These are phyloP conservation scores for Saccharomyces hybrid DNA, from an alignment of 1,139 yeast genomes.

Conservation along the genomic window DNA sequence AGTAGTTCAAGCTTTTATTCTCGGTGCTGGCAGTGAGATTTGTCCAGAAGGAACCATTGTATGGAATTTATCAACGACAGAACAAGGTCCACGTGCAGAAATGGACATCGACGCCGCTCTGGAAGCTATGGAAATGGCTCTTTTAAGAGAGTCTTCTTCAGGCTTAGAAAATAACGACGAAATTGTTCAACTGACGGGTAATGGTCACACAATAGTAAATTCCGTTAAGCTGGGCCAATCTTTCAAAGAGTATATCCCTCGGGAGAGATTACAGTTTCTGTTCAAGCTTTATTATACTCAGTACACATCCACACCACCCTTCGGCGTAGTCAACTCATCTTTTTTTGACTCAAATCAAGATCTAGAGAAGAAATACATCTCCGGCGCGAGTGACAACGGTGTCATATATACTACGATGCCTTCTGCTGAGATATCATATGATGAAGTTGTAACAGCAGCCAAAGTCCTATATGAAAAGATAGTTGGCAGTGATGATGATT, in stretches of 20 bases:
- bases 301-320: constrained; percentile 49
- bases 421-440: constrained; percentile 78
- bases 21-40: constrained; percentile 84
- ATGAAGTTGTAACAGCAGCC: constrained; percentile 81
- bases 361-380: constrained; percentile 13
- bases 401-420: constrained; percentile 67
- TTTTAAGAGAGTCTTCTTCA: constrained; percentile 64
- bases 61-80: constrained; percentile 82
- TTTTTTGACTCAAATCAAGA: constrained; percentile 32
- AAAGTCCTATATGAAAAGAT: constrained; percentile 62
- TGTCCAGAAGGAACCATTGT: constrained; percentile 84
- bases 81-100: constrained; percentile 63
- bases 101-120: constrained; percentile 75
- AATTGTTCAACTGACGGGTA: constrained; percentile 50
- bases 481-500: constrained; percentile 91
- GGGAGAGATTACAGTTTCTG: constrained; percentile 66
- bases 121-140: constrained; percentile 67
- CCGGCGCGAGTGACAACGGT: constrained; percentile 37
- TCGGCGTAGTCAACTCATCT: constrained; percentile 38
- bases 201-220: constrained; percentile 63
- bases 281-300: constrained; percentile 80
- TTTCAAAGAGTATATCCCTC: constrained; percentile 74
- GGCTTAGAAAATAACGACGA: constrained; percentile 47
- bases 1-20: constrained; percentile 79
- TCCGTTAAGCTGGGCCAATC: constrained; percentile 83